Conservation (phyloP, 2,329 filamentous ascomycete species). For the Herpotrichia juniperi region DNA sequence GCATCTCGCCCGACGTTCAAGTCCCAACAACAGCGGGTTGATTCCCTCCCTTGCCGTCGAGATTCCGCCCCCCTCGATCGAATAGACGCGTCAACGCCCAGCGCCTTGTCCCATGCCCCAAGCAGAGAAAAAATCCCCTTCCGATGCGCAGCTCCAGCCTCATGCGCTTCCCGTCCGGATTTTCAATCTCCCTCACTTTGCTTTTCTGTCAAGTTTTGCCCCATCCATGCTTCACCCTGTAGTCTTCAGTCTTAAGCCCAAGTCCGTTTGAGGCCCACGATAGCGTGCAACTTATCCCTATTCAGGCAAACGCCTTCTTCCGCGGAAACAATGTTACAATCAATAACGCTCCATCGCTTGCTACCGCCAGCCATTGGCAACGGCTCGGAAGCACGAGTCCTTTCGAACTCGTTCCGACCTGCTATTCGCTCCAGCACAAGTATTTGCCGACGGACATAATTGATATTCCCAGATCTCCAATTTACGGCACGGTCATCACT, state of each 20-base stretch:
- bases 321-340: too few relatives aligned
- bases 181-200: not conserved
- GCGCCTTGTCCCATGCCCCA: not conserved
- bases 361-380: too few relatives aligned
- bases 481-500: too few relatives aligned
- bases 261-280: not conserved
- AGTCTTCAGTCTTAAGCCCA: not conserved
- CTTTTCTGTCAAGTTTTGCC: not conserved
- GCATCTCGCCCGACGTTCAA: too few relatives aligned
- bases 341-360: too few relatives aligned
- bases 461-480: too few relatives aligned
- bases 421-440: too few relatives aligned
- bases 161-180: not conserved
- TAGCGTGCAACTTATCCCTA: not conserved
- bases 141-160: not conserved
- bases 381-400: too few relatives aligned
- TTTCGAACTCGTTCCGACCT: too few relatives aligned
- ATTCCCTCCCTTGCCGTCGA: not conserved
- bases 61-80: not conserved
- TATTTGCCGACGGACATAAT: too few relatives aligned
- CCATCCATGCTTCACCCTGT: not conserved
- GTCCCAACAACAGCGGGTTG: too few relatives aligned
- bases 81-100: not conserved
- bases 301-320: too few relatives aligned
- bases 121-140: not conserved